Base-by-base conservation (phyloP, 345 rosid genomes). In the Pistacia integerrima region DNA sequence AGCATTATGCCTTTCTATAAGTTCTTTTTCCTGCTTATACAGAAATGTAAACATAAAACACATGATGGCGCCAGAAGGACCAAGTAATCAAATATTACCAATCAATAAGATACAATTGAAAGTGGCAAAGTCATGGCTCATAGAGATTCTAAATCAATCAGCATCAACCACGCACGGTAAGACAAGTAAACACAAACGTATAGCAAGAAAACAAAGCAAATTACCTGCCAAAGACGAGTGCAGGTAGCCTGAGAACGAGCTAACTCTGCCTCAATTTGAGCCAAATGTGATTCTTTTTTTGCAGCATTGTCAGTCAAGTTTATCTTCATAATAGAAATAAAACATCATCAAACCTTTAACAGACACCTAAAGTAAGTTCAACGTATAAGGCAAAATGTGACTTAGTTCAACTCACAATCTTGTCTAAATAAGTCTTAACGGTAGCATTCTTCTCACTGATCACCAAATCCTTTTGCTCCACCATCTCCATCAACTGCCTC, bases 1-100 rank as follows among this genome's bases (percentile, higher is more conserved):
- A 25, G 77, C 68, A 80, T 94, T 94, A 80, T 96, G 99, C 82
- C 91, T 89, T 82, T 91, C 92, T 52, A 87, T 79, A 75, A 96
- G 94, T 72, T 96, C 99, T 82, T 96, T 96, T 88, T 90, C 99
- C 98, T 94, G 82, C 60, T 62, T 76, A 76, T 70, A 84, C 72
- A 77, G 74, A 74, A 82, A 52, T 76, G 58, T 8, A 48, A n/a
- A 51, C 35, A 20, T 44, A 22, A 72, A 76, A 74, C 28, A 36
- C 38, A 22, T 7, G 41, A 13, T 59, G 52, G 38, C 70, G 35
- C 67, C 67, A 64, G 58, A 14, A 56, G 44, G 33, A 33, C 75
- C 11, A 58, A 38, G 17, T 35, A 4, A 33, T 64, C 30, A 7
- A 13, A 74, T 22, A 48, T 18, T 25, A 44, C 46, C 10, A 10